Evolutionary conservation across 345 rosid genomes (phyloP).

Genomic region (Angophora floribunda): DNA sequence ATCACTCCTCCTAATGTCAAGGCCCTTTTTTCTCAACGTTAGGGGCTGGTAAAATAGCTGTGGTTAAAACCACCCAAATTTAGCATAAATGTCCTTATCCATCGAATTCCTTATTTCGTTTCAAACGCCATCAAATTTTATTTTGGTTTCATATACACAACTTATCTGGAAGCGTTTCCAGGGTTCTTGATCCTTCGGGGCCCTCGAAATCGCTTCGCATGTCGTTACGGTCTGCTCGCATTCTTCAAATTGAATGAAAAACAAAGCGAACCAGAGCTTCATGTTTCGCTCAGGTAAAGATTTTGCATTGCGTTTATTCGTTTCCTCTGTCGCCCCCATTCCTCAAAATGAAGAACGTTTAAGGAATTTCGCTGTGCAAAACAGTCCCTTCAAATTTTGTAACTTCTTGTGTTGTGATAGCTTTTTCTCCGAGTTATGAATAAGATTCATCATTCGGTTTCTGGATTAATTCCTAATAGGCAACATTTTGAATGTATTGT

Average conservation of each 20-base stretch:
- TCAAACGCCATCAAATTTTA: not conserved
- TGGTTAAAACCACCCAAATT: constrained; percentile 8
- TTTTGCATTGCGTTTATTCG: not conserved
- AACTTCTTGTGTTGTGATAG: not conserved
- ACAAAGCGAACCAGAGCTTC: not conserved
- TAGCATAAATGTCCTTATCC: not conserved
- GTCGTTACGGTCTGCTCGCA: not conserved
- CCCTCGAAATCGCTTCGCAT: constrained; percentile 22
- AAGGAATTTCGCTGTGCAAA: not conserved
- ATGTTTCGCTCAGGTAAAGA: not conserved
- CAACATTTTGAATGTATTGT: not conserved
- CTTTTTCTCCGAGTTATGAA: not conserved
- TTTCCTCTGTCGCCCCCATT: not conserved
- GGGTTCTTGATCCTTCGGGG: constrained; percentile 4
- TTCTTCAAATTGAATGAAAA: not conserved
- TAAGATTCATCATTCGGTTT: not conserved
- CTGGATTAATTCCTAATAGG: not conserved
- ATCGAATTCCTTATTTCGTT: not conserved
- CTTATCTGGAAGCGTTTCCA: not conserved
- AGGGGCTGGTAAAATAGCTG: not conserved
- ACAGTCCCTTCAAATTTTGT: not conserved
- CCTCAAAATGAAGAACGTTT: not conserved
- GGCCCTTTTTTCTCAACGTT: not conserved
- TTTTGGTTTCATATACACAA: not conserved
- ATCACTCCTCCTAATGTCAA: not conserved